Base-by-base conservation (phyloP, 1,284 basidiomycete genomes). In the Boletus sp. region DNA sequence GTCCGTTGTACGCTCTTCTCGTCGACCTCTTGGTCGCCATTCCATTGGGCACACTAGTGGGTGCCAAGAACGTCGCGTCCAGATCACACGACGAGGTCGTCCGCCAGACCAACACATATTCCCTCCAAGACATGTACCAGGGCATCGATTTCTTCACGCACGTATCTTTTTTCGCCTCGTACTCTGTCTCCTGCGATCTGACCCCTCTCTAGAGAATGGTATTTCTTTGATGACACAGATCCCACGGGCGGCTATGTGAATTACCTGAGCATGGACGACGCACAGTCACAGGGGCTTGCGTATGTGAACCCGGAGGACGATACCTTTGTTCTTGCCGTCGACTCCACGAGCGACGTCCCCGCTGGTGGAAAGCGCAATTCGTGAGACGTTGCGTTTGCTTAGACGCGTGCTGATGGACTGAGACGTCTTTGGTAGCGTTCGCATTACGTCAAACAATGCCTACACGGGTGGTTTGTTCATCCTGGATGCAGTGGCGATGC, bases 381-480 rank as follows among this genome's bases (percentile, higher is more conserved):
- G 78, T 84, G 53, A 67, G 79, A 72, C n/a, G 19, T 41, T 22
- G n/a, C 33, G 16, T 46, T 25, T 26, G 14, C 44, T 32, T 17
- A 37, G 30, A 26, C 42, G 25, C 19, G 58, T 41, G 60, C 52
- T 56, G 16, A 30, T 64, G 20, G 33, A 58, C 49, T 49, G 29
- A 52, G 40, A 2, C 20, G 19, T 10, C 5, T 35, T 22, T n/a
- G 38, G 13, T 52, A 84, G 83, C 4, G 76, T 92, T 29, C 82
- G 89, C 40, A 84, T 94, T 57, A 73, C 71, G 34, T 77, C 81
- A 37, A 78, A 80, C 59, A 78, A 82, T 55, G 65, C 69, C 1
- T 92, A 82, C 65, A 76, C 69, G 25, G 70, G 74, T 9, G 89
- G 88, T 2, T 72, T 93, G 20, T 84, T 92, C 68, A 78, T 94